phyloP scores from a whole-genome alignment of 1,284 basidiomycete species.

The Rhodotorula sp. region DNA sequence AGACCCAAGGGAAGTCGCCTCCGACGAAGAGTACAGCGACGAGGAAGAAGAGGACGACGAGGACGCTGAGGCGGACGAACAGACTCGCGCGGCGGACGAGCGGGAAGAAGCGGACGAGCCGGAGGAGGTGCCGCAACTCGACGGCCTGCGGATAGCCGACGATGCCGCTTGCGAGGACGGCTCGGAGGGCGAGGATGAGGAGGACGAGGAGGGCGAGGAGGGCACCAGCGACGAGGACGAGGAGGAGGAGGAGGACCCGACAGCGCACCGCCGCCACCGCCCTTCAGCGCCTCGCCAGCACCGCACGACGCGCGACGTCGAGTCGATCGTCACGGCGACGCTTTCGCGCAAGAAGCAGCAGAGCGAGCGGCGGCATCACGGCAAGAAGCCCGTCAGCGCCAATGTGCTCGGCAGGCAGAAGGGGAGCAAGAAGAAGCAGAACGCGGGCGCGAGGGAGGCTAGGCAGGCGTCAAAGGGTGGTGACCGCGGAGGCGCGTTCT shows the following conservation, averaged over 20 bases:
- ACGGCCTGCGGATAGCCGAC: neutral
- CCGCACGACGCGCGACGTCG: slow-evolving; percentile 21
- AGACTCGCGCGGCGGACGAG: slow-evolving; percentile 51
- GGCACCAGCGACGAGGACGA: slow-evolving; percentile 19
- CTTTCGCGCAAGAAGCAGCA: slow-evolving; percentile 29
- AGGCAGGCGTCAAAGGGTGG: slow-evolving; percentile 17
- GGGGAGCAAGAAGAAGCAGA: slow-evolving; percentile 47
- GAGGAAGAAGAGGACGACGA: slow-evolving; percentile 51
- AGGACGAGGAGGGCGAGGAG: slow-evolving; percentile 41
- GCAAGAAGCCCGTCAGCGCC: slow-evolving; percentile 42
- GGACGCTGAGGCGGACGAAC: slow-evolving; percentile 39
- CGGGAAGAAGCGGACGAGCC: slow-evolving; percentile 39
- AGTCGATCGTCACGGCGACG: slow-evolving; percentile 35
- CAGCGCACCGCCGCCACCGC: neutral
- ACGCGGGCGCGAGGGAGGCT: slow-evolving; percentile 35
- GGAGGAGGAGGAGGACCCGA: slow-evolving; percentile 2
- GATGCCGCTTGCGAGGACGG: neutral
- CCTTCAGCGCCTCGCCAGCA: slow-evolving; percentile 3
- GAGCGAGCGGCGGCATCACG: slow-evolving; percentile 44
- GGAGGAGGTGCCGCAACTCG: slow-evolving; percentile 13
- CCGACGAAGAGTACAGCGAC: slow-evolving; percentile 49
- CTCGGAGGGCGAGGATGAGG: slow-evolving; percentile 49
- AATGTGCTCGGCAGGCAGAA: slow-evolving; percentile 43
- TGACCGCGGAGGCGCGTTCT: neutral
- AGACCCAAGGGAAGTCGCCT: slow-evolving; percentile 14